phyloP scores from a whole-genome alignment of 108 stramenopile genomes.

The Cyclotella baltica region DNA sequence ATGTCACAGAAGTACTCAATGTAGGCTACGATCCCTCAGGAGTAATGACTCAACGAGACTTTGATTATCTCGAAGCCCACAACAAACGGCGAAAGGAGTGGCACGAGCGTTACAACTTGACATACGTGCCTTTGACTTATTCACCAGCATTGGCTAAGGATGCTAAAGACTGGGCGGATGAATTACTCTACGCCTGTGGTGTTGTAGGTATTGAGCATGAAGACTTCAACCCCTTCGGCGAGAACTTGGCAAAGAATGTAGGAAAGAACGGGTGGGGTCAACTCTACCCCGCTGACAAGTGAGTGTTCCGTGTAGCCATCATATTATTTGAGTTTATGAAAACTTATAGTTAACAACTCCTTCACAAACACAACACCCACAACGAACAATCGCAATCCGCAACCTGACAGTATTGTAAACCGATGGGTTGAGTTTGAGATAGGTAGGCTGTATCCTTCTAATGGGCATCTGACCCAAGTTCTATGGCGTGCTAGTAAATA shows the following conservation, averaged over 20 bases:
- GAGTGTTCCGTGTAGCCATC: too few relatives aligned
- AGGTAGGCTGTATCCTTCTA: constrained; percentile 14
- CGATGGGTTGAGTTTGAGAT: constrained; percentile 45
- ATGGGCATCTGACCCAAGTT: constrained; percentile 30
- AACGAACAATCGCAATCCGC: too few relatives aligned
- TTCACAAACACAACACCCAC: background rate
- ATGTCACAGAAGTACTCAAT: constrained; percentile 30
- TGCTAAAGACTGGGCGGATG: constrained; percentile 42
- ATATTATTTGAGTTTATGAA: background rate
- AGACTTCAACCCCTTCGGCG: constrained; percentile 3
- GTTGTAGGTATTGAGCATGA: constrained; percentile 40
- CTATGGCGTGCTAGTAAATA: constrained; percentile 32
- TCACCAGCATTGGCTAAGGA: constrained; percentile 43
- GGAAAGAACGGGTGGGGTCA: constrained; percentile 32
- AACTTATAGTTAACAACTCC: background rate
- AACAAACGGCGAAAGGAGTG: constrained; percentile 41
- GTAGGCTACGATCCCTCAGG: constrained; percentile 45
- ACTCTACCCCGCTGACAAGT: constrained; percentile 32
- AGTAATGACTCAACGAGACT: constrained; percentile 39
- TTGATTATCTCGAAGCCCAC: constrained; percentile 45
- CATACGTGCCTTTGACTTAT: constrained; percentile 45
- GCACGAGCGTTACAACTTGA: constrained; percentile 17
- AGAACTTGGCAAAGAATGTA: constrained; percentile 45
- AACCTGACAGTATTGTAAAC: constrained; percentile 14
- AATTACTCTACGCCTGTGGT: constrained; percentile 37